These are phyloP conservation scores for Toxicodendron radicans DNA, from an alignment of 345 rosid species.

Conservation along the genomic window DNA sequence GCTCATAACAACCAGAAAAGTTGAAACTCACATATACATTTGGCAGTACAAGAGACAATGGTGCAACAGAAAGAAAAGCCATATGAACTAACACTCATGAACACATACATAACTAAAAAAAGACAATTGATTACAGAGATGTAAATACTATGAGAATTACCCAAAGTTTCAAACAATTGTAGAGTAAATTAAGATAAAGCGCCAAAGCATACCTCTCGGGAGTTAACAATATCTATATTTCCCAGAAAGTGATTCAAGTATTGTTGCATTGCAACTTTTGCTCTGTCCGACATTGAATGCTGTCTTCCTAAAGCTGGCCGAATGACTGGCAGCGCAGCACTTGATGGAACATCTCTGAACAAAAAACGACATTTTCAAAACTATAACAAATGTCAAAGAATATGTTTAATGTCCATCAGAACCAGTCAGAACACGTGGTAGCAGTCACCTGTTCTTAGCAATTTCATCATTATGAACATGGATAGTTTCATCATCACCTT, in stretches of 20 bases:
- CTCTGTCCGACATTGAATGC: constrained; percentile 82
- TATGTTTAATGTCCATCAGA: neutral
- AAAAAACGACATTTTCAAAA: constrained; percentile 40
- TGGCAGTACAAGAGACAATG: neutral
- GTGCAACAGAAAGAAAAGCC: neutral
- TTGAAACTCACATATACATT: neutral
- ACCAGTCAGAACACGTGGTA: constrained; percentile 3
- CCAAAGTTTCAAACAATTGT: constrained; percentile 12
- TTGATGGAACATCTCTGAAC: constrained; percentile 96
- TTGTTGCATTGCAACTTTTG: constrained; percentile 95
- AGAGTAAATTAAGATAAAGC: neutral
- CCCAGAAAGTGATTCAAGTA: constrained; percentile 93
- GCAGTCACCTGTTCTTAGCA: constrained; percentile 71
- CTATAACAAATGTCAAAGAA: constrained; percentile 17
- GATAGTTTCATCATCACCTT: constrained; percentile 71
- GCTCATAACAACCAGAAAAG: neutral
- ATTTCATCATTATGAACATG: constrained; percentile 75
- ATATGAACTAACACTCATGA: neutral
- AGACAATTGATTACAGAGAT: constrained; percentile 17
- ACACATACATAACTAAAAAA: neutral
- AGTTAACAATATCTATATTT: constrained; percentile 89
- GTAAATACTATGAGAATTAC: constrained; percentile 6
- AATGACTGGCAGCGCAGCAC: constrained; percentile 91
- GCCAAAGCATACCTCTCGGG: constrained; percentile 70
- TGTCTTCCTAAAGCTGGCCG: constrained; percentile 93